These are phyloP conservation scores for Tulasnella sp. DNA, from an alignment of 768 basidiomycete species.

Conservation along the genomic window DNA sequence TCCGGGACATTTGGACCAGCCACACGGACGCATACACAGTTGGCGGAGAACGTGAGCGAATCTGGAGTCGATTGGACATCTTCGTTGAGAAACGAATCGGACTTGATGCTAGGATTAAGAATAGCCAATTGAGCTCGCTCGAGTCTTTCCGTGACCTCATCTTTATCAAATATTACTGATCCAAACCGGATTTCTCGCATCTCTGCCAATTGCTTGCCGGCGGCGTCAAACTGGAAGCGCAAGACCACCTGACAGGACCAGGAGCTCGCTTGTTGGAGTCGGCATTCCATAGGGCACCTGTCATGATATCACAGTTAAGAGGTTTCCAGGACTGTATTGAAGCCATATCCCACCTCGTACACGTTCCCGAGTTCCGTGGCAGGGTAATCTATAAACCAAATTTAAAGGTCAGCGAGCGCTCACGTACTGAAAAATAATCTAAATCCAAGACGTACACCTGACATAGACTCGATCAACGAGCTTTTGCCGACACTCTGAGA, in stretches of 20 bases:
- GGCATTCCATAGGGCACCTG: constrained; percentile 31
- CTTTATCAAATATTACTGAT: background rate
- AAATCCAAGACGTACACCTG: constrained; percentile 23
- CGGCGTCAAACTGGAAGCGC: constrained; percentile 22
- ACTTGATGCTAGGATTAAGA: constrained; percentile 22
- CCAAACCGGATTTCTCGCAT: constrained; percentile 17
- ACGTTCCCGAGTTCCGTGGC: constrained; percentile 58
- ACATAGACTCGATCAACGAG: constrained; percentile 65
- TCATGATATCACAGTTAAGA: background rate
- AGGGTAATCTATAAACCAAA: constrained; percentile 41
- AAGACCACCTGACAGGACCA: constrained; percentile 29
- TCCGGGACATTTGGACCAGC: constrained; percentile 32
- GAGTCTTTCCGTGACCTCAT: constrained; percentile 39
- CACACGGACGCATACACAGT: constrained; percentile 37
- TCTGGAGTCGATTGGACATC: background rate
- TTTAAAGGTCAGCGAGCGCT: background rate
- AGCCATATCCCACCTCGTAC: constrained; percentile 45
- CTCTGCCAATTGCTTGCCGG: background rate
- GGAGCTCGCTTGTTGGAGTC: constrained; percentile 15
- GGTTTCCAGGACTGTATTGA: background rate
- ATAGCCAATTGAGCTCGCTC: constrained; percentile 51
- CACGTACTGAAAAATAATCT: background rate
- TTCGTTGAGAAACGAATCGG: background rate
- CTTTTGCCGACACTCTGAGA: constrained; percentile 67
- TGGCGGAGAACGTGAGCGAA: constrained; percentile 35